phyloP scores from a whole-genome alignment of 345 rosid species.

The Aethionema arabicum region DNA sequence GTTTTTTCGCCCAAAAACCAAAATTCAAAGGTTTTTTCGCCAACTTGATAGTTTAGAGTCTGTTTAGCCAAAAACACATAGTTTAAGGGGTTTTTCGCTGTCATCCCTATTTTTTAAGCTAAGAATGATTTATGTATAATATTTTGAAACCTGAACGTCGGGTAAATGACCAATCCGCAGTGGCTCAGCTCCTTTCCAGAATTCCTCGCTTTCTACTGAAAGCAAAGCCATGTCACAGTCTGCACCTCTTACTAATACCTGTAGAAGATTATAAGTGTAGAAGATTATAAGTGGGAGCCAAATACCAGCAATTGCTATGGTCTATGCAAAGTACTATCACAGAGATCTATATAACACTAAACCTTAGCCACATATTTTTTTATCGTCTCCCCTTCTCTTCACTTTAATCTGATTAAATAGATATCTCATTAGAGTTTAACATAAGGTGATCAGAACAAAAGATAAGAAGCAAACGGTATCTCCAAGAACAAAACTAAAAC shows the following conservation, averaged over 20 bases:
- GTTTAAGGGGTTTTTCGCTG: no score
- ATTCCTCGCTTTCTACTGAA: slow-evolving; percentile 84
- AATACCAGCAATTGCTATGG: slow-evolving; percentile 29
- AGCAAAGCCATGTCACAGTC: slow-evolving; percentile 98
- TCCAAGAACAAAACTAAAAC: slow-evolving; percentile 34
- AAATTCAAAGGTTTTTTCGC: no score
- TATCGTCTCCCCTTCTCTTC: slow-evolving; percentile 96
- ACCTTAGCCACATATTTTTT: slow-evolving; percentile 93
- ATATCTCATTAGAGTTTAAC: background rate
- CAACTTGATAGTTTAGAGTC: no score
- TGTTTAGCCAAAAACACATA: no score
- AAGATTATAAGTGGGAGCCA: slow-evolving; percentile 33
- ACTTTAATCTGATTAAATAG: slow-evolving; percentile 72
- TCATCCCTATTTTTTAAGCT: background rate
- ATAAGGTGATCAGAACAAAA: slow-evolving; percentile 9
- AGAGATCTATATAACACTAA: slow-evolving; percentile 32
- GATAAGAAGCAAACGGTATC: background rate
- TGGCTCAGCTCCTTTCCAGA: slow-evolving; percentile 90
- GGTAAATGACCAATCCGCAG: slow-evolving; percentile 79
- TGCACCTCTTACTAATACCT: slow-evolving; percentile 92
- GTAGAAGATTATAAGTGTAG: no score
- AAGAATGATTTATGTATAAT: background rate
- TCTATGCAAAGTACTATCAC: slow-evolving; percentile 7
- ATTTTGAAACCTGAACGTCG: slow-evolving; percentile 64
- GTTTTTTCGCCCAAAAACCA: no score